Base-by-base conservation (phyloP, 192 early-diverging fungal genomes). In the Chytriomyces sp. region DNA sequence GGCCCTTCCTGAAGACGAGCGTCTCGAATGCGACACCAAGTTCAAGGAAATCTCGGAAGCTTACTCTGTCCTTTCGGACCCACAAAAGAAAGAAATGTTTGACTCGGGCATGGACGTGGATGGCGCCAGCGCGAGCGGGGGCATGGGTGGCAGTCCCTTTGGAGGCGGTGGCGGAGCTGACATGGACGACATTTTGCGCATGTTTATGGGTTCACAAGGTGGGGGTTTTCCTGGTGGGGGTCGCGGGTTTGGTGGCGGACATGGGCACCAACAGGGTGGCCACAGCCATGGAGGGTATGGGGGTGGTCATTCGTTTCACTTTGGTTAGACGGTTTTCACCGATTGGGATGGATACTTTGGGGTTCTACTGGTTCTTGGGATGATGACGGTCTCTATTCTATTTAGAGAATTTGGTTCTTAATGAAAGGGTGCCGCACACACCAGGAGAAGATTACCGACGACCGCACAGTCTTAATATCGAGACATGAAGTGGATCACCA, bases 1-100 rank as follows among this genome's bases (percentile, higher is more conserved):
- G 31, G 83, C 84, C 14, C 82, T 93, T 56, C 70, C 81, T 4
- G 86, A 85, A 37, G 82, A 88, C 41, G 86, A 88, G 57, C 81
- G 82, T 40, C 52, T 38, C 12, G 57, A 58, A 49, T 89, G 90
- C 1, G 92, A 93, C 77, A 78, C 78, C 70, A 89, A 90, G 77
- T 93, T 95, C 80, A 95, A 94, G 80, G 91, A 93, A 75, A 80
- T 92, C 25, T 82, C 85, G 32, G 93, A 93, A 70, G 93, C 93
- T 6, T 94, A 94, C 69, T 73, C 76, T 39, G 86, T 94, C 4
- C 74, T 94, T 17, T 90, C 89, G 12, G 93, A 94, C 75, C 90
- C 92, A 5, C 81, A 83, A 34, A 94, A 94, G 82, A 93, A 91
- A 77, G 68, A 87, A 34, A 82, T 92, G 59, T 94, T 88, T 74